Conservation (phyloP, 2,329 filamentous ascomycete genomes). For the Talaromyces atroroseus region DNA sequence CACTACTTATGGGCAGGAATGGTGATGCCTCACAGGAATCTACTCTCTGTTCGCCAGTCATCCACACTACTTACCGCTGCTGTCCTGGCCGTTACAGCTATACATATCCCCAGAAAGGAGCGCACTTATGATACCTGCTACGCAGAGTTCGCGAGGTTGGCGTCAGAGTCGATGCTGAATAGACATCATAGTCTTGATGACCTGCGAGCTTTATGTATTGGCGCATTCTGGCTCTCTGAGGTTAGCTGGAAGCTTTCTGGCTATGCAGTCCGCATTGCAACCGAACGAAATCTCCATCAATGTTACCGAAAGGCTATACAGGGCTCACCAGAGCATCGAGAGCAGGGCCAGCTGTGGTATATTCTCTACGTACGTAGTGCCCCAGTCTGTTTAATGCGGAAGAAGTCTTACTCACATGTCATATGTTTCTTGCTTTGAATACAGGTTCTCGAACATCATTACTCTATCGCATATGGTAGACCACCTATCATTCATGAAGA, state of each 20-base stretch:
- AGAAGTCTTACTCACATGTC: background rate
- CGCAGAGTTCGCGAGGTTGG: conserved; percentile 48
- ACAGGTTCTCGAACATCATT: conserved; percentile 39
- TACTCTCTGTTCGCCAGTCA: conserved; percentile 42
- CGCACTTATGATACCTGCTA: conserved; percentile 46
- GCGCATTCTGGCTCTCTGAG: conserved; percentile 53
- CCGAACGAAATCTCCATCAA: conserved; percentile 39
- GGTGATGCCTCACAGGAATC: conserved; percentile 42
- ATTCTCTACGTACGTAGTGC: conserved; percentile 35
- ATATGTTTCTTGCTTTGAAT: background rate
- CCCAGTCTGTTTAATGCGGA: background rate
- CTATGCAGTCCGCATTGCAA: conserved; percentile 39
- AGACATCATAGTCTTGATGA: conserved; percentile 48
- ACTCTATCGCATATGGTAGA: conserved; percentile 41
- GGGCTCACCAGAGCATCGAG: conserved; percentile 32
- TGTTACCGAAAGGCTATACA: conserved; percentile 38
- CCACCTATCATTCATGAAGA: conserved; percentile 41
- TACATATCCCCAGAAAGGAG: conserved; percentile 46
- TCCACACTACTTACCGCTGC: conserved; percentile 40
- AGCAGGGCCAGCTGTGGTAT: conserved; percentile 37
- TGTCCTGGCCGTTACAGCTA: conserved; percentile 47
- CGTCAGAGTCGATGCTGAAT: conserved; percentile 50
- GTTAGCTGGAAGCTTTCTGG: conserved; percentile 46
- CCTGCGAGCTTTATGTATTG: conserved; percentile 50
- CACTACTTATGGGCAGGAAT: conserved; percentile 40